Conservation (phyloP, 1,284 basidiomycete species). For the Sporisorium scitamineum region DNA sequence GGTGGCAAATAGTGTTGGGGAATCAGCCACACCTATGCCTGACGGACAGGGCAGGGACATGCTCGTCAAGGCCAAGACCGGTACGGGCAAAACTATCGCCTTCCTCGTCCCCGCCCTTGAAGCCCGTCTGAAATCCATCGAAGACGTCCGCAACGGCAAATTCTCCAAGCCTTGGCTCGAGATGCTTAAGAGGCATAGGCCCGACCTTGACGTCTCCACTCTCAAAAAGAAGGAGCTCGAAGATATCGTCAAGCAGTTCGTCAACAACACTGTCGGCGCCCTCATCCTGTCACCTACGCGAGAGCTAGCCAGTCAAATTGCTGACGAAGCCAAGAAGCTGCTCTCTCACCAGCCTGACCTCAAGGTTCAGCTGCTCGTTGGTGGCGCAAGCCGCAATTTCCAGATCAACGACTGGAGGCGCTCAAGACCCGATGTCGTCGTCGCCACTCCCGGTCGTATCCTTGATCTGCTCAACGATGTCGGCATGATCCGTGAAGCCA, state of each 20-base stretch:
- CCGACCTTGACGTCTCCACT: constrained; percentile 50
- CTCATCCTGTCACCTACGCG: constrained; percentile 93
- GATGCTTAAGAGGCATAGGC: constrained; percentile 62
- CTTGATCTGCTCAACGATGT: constrained; percentile 78
- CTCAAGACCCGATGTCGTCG: constrained; percentile 84
- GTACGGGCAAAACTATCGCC: constrained; percentile 69
- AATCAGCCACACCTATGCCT: constrained; percentile 26
- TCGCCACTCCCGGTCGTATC: constrained; percentile 91
- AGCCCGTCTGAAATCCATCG: constrained; percentile 63
- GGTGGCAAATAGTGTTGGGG: constrained; percentile 58
- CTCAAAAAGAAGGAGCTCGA: constrained; percentile 51
- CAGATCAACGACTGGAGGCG: constrained; percentile 80
- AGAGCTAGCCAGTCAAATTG: constrained; percentile 93
- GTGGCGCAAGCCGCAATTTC: constrained; percentile 77
- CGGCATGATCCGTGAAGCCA: constrained; percentile 53
- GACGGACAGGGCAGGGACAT: constrained; percentile 67
- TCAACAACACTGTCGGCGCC: constrained; percentile 75
- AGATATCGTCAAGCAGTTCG: constrained; percentile 43
- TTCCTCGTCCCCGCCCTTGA: constrained; percentile 69
- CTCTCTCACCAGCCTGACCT: constrained; percentile 73
- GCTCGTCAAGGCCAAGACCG: constrained; percentile 69
- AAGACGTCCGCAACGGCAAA: constrained; percentile 44
- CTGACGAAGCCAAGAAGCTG: constrained; percentile 82
- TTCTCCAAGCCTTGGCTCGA: constrained; percentile 46
- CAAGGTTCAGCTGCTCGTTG: constrained; percentile 80